Base-by-base conservation (phyloP, 2,329 filamentous ascomycete species). In the Ophiostoma angusticollis region DNA sequence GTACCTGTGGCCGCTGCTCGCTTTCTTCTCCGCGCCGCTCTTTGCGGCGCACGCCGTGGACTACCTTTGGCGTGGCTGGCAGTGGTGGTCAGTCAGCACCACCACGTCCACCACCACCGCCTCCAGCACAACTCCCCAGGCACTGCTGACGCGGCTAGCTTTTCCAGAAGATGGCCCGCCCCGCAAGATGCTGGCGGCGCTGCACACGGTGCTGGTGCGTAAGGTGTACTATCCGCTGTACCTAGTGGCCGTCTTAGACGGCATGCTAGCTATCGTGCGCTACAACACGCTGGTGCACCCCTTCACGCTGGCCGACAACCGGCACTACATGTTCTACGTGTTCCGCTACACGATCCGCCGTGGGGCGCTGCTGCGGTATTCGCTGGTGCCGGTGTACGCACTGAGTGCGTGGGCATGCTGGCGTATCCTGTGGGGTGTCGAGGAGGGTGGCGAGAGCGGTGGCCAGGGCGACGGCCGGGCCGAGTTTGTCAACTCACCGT, bases 251-350 rank as follows among this genome's bases (percentile, higher is more conserved):
- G 61, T 61, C 3, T 33, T 66, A 1, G 39, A 52, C 6, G 40
- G 59, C 7, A 65, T 67, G 0, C 32, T 63, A 2, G 48, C 54
- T 11, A 56, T 76, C 16, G 76, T 95, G 18, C 72, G 74, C 45
- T 80, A 73, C 67, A 96, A 95, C 67, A 98, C 91, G 24, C 80
- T 94, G 46, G 74, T 96, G 31, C 91, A 98, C 54, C 89, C 91
- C 0, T 98, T 96, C 56, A 94, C 87, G 0, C 71, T 96, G 1
- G 91, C 91, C 24, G 91, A 98, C 58, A 98, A 98, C 58, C 71
- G 91, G 3, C 91, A 98, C 58, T 98, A 94, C 63, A 80, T 93
- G 57, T 98, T 98, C 59, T 98, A 98, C 61, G 67, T 93, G 44
- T 98, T 98, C 65, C 78, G 86, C 1, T 76, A 86, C 52, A 78